These are phyloP conservation scores for Pleurotus salmoneostramineus DNA, from an alignment of 768 basidiomycete genomes.

Conservation along the genomic window DNA sequence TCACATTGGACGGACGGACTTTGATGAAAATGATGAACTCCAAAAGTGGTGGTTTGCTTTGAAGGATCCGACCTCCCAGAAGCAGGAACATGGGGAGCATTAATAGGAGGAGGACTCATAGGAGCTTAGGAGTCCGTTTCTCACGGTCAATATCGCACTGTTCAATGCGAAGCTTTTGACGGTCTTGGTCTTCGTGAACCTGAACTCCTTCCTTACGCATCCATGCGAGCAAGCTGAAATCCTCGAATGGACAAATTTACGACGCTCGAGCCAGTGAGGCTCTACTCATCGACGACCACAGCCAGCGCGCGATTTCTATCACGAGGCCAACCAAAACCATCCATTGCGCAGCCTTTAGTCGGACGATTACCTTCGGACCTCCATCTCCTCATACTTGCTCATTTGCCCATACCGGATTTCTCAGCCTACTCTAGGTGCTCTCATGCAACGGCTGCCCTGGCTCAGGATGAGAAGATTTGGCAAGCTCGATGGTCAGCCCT, in stretches of 20 bases:
- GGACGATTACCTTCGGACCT: conserved; percentile 80
- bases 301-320: conserved; percentile 26
- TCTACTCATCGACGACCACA: conserved; percentile 34
- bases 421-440: conserved; percentile 69
- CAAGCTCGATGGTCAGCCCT: conserved; percentile 66
- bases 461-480: conserved; percentile 78
- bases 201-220: neutral
- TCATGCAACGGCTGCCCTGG: conserved; percentile 58
- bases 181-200: neutral
- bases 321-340: conserved; percentile 16
- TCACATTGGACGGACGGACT: conserved; percentile 46
- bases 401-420: conserved; percentile 78
- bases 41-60: conserved; percentile 46
- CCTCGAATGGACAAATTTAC: conserved; percentile 76
- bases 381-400: conserved; percentile 68
- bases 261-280: conserved; percentile 72
- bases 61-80: neutral
- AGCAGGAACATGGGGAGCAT: neutral
- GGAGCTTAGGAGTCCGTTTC: neutral
- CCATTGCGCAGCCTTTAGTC: conserved; percentile 37
- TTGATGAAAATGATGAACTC: conserved; percentile 27
- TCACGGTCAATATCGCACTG: neutral
- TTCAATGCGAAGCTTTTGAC: neutral
- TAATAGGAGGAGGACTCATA: neutral
- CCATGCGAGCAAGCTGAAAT: neutral